phyloP scores from a whole-genome alignment of 495 filamentous ascomycete genomes.

The Lepraria neglecta region DNA sequence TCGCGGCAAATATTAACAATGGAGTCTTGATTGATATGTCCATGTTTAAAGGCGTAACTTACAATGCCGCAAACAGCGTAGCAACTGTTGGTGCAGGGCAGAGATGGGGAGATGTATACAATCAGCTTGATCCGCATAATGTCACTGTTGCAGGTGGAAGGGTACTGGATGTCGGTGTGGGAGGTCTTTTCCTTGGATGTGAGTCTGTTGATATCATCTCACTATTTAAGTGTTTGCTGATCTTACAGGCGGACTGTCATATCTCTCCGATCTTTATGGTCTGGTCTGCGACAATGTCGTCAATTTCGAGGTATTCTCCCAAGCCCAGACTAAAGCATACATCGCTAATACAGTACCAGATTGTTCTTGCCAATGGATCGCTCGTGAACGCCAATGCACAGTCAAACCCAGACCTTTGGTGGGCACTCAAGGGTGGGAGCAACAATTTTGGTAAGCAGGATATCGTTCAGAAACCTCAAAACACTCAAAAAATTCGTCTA shows the following conservation, averaged over 20 bases:
- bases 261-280: slow-evolving; percentile 36
- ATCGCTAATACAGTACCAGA: slow-evolving; percentile 21
- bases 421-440: slow-evolving; percentile 38
- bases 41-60: slow-evolving; percentile 22
- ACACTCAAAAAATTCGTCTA: slow-evolving; percentile 16
- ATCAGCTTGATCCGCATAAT: slow-evolving; percentile 30
- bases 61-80: slow-evolving; percentile 21
- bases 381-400: slow-evolving; percentile 29
- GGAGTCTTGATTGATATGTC: slow-evolving; percentile 24
- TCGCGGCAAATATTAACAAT: slow-evolving; percentile 21
- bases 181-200: slow-evolving; percentile 43
- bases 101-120: slow-evolving; percentile 36
- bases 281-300: slow-evolving; percentile 42
- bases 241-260: slow-evolving; percentile 33
- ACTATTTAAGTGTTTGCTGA: not conserved
- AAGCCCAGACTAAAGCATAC: too few species aligned
- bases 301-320: slow-evolving; percentile 44
- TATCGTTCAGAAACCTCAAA: slow-evolving; percentile 3
- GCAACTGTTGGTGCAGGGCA: slow-evolving; percentile 33
- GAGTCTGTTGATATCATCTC: slow-evolving; percentile 17
- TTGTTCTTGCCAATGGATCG: slow-evolving; percentile 34
- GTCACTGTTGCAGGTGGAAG: slow-evolving; percentile 38
- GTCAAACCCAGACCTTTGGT: slow-evolving; percentile 37
- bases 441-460: slow-evolving; percentile 37
- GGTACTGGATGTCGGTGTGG: slow-evolving; percentile 35